Evolutionary conservation across 2,329 filamentous ascomycete species (phyloP), one percentile per base, ranked within the genome.

Genomic region (Talaromyces sp.): DNA sequence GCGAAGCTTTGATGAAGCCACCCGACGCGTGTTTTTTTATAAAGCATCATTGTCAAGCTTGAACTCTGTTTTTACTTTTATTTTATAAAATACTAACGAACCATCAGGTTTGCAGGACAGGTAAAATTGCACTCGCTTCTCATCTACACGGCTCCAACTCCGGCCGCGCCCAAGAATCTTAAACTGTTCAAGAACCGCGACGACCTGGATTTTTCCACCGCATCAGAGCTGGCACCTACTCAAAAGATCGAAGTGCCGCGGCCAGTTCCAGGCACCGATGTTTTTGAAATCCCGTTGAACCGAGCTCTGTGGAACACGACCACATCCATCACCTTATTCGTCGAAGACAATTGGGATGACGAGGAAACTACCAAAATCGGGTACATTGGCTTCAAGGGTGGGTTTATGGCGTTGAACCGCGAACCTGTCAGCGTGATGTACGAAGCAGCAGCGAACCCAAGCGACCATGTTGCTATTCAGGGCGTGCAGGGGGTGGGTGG

Each of bases 371-470:
- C 91, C 52, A 83, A 87, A 55, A 74, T 98, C 1, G 87, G 82
- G 64, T 99, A 97, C 77, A 65, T 98, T 61, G 95, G 91, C 0
- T 98, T 99, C 80, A 93, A 91, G 77, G 95, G 95, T 27, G 91
- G 96, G 77, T 98, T 92, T 83, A 95, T 95, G 85, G 87, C 88
- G 73, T 77, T 96, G 70, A 95, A 89, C 54, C 83, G 89, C 60
- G 91, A 93, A 72, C 92, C 95, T 0, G 81, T 89, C 7, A 92
- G 89, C 67, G 93, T 98, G 68, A 70, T 96, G 63, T 99, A 98
- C 75, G 95, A 99, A 82, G 90, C 92, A 19, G 93, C 93, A 28
- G 89, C 95, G 39, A 96, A 97, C 74, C 95, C 93, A 13, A 85
- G 80, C 54, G 95, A 99, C 78, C 95, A 99, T 78, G 77, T 77